A percentile compares a stretch with the other conserved stretches of the same genome.
Evolutionary conservation across 352 stramenopile species (phyloP).

Genomic region (Blastocystis sp.): DNA sequence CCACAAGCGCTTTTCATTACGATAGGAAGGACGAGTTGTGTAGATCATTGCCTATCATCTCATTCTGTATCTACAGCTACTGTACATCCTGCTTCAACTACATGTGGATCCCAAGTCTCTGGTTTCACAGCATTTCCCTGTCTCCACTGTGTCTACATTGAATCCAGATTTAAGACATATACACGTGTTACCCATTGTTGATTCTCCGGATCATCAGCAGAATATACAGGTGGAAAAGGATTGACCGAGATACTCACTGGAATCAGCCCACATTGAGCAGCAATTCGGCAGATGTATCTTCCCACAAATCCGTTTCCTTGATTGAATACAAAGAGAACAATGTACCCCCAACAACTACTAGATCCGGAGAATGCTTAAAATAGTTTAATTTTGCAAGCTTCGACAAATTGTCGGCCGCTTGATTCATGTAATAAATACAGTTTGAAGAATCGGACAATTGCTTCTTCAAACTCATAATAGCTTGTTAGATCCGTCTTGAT

Average conservation of each 20-base stretch:
- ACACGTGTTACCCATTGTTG: conserved; percentile 31
- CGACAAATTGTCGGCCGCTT: background rate
- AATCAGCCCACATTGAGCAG: conserved; percentile 33
- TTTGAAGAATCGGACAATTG: too few relatives aligned
- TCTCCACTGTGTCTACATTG: conserved; percentile 45
- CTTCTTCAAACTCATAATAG: too few relatives aligned
- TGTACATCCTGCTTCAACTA: conserved; percentile 45
- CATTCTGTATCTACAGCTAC: background rate
- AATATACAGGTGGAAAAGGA: conserved; percentile 41
- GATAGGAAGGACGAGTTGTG: conserved; percentile 6
- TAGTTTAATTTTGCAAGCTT: conserved; percentile 45
- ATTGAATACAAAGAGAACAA: background rate
- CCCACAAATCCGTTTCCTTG: conserved; percentile 55
- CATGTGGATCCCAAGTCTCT: conserved; percentile 9
- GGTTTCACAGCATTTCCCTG: conserved; percentile 20
- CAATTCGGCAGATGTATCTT: conserved; percentile 11
- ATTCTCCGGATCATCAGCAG: background rate
- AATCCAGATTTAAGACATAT: background rate
- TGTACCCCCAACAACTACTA: conserved; percentile 57
- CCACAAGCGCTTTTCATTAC: background rate
- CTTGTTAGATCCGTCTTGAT: too few relatives aligned
- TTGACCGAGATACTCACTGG: conserved; percentile 40
- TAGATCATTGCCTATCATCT: conserved; percentile 52
- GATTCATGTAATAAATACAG: too few relatives aligned
- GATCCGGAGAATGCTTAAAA: conserved; percentile 16